Conservation (phyloP, 2,329 filamentous ascomycete genomes). For the Didymella pinodella region DNA sequence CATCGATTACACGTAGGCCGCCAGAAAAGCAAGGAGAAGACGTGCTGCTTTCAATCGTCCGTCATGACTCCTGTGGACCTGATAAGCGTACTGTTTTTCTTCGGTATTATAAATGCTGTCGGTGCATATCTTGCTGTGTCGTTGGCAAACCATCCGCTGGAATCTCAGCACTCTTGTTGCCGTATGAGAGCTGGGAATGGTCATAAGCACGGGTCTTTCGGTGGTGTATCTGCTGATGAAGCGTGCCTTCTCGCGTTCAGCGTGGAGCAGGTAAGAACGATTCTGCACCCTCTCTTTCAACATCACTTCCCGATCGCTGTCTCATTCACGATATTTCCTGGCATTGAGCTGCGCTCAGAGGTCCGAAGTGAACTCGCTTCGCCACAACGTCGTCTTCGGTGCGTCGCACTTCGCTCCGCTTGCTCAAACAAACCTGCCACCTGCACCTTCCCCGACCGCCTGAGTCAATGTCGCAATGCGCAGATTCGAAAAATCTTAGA, state of each 20-base stretch:
- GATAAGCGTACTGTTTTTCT: not conserved
- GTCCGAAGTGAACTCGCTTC: not conserved
- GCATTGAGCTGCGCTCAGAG: too few relatives aligned
- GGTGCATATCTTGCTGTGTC: not conserved
- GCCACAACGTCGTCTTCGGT: not conserved
- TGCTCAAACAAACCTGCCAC: not conserved
- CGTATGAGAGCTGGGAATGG: not conserved
- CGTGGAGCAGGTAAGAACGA: not conserved
- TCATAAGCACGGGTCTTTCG: not conserved
- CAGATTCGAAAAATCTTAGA: not conserved
- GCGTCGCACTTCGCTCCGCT: not conserved
- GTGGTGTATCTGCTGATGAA: not conserved
- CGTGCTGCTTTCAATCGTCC: too few relatives aligned
- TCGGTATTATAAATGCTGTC: not conserved
- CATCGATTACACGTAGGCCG: not conserved
- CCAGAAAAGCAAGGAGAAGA: not conserved
- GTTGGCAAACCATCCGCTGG: not conserved
- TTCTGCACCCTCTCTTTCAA: too few relatives aligned
- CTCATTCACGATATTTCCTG: too few relatives aligned
- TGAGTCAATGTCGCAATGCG: not conserved
- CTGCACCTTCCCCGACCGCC: conserved; percentile 3
- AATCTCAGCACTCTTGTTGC: not conserved
- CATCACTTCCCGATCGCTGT: too few relatives aligned
- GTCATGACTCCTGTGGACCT: not conserved
- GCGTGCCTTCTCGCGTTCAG: not conserved